Conservation (phyloP, 495 filamentous ascomycete species). For the Xylaria nigripes region DNA sequence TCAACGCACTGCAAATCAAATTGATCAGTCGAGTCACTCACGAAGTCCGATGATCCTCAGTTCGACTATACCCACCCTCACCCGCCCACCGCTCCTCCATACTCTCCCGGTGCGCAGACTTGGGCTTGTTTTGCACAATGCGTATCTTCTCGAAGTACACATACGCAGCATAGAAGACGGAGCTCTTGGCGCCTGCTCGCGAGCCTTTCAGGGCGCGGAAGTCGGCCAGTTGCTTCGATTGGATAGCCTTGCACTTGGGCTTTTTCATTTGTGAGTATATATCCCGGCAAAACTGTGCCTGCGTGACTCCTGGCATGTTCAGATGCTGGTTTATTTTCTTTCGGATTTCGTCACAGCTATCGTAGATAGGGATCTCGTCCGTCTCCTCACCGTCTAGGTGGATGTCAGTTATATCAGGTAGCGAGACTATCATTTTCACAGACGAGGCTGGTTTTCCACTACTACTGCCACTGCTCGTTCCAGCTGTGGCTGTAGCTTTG, state of each 20-base stretch:
- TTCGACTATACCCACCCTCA: slow-evolving; percentile 16
- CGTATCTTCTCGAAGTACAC: slow-evolving; percentile 55
- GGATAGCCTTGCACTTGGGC: slow-evolving; percentile 21
- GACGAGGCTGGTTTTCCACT: background rate
- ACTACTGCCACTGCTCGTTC: background rate
- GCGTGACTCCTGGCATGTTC: slow-evolving; percentile 37
- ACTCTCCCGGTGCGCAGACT: slow-evolving; percentile 41
- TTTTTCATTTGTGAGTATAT: slow-evolving; percentile 28
- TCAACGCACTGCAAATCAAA: background rate
- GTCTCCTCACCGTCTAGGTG: slow-evolving; percentile 35
- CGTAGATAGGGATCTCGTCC: slow-evolving; percentile 39
- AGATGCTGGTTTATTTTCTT: slow-evolving; percentile 48
- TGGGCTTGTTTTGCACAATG: slow-evolving; percentile 46
- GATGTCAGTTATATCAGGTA: slow-evolving; percentile 29
- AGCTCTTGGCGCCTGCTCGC: slow-evolving; percentile 33
- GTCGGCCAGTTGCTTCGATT: slow-evolving; percentile 32
- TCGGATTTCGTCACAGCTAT: slow-evolving; percentile 51
- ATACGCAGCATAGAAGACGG: slow-evolving; percentile 46
- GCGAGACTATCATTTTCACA: background rate
- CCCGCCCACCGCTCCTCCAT: slow-evolving; percentile 39
- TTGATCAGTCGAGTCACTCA: background rate
- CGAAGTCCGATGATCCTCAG: slow-evolving; percentile 2
- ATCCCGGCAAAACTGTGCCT: slow-evolving; percentile 46
- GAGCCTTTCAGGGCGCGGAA: slow-evolving; percentile 46
- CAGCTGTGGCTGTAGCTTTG: too few species aligned